Base-by-base conservation (phyloP, 306 rosid species). In the Erythrophleum fordii region DNA sequence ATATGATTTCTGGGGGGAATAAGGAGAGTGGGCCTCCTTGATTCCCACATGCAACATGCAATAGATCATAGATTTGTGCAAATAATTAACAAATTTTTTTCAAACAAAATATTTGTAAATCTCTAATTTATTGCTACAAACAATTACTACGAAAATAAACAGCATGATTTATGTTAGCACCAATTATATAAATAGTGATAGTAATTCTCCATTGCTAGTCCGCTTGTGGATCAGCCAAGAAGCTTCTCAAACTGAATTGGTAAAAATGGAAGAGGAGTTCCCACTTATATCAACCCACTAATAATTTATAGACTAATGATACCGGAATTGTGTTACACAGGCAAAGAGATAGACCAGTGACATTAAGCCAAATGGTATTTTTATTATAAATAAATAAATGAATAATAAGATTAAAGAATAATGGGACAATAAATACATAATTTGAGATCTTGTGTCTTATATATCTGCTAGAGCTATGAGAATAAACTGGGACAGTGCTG, bases 281-380 rank as follows among this genome's bases (percentile, higher is more conserved):
- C 73, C 73, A 42, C 73, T 12, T 68, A 41, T 42, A 14, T 68
- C 52, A 42, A 22, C 73, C 34, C 73, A 68, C 52, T 68, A 48
- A 37, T 37, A 5, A 64, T 17, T n/a, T 11, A 37, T 14, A 41
- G 49, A 67, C 52, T 41, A 18, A 52, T n/a, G 71, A 37, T 41
- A 13, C 28, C 4, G 17, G 44, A 37, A 37, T 66, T 39, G 51
- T 66, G 72, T 37, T 37, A 25, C 72, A 37, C 29, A 16, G 18
- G 17, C 72, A 1, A 66, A 66, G 72, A 39, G 49, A 66, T 66
- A n/a, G 72, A n/a, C 18, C 12, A 68, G 22, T 68, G 53, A 42
- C 22, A 41, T 68, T 68, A 42, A 39, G 73, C 73, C 73, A 42
- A 42, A 37, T 66, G 13, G 46, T 10, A 65, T 5, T 65, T 18